phyloP scores from a whole-genome alignment of 805 yeast species.

The Teunomyces gatunensis region DNA sequence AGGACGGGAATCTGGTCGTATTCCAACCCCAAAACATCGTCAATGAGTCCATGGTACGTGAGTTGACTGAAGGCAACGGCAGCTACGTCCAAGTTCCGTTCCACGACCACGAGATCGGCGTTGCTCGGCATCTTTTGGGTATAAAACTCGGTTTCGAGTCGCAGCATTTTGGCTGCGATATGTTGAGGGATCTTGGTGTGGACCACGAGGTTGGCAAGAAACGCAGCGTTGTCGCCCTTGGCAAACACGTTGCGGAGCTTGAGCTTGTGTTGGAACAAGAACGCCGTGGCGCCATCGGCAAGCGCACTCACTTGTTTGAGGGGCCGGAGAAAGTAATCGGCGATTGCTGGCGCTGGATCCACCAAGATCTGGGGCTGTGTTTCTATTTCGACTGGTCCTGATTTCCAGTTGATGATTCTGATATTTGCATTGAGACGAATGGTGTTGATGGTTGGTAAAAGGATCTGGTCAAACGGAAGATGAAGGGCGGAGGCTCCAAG shows the following conservation, averaged over 20 bases:
- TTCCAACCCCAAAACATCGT: constrained; percentile 60
- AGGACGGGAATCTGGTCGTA: constrained; percentile 23
- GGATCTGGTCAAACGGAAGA: constrained; percentile 9
- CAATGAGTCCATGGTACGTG: constrained; percentile 78
- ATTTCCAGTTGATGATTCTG: constrained; percentile 46
- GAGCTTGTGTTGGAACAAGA: constrained; percentile 39
- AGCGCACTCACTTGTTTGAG: constrained; percentile 45
- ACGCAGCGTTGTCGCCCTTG: constrained; percentile 57
- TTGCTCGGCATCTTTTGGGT: constrained; percentile 41
- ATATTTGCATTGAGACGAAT: constrained; percentile 36
- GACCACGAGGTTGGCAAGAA: constrained; percentile 43
- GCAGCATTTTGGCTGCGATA: constrained; percentile 32
- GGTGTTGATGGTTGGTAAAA: constrained; percentile 12
- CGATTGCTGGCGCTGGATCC: constrained; percentile 6
- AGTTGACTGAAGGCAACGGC: constrained; percentile 74
- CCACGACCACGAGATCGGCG: constrained; percentile 73
- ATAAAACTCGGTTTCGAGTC: constrained; percentile 38
- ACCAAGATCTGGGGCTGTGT: constrained; percentile 24
- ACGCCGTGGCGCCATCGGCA: constrained; percentile 47
- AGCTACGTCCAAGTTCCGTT: constrained; percentile 70
- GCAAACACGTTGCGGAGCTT: constrained; percentile 55
- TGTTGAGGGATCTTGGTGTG: constrained; percentile 35
- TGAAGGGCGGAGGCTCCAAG: constrained; percentile 8
- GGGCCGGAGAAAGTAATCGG: constrained; percentile 44
- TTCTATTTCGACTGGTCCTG: constrained; percentile 41